Evolutionary conservation across 805 yeast species (phyloP).

Genomic region (Saccharomycopsis javanensis): DNA sequence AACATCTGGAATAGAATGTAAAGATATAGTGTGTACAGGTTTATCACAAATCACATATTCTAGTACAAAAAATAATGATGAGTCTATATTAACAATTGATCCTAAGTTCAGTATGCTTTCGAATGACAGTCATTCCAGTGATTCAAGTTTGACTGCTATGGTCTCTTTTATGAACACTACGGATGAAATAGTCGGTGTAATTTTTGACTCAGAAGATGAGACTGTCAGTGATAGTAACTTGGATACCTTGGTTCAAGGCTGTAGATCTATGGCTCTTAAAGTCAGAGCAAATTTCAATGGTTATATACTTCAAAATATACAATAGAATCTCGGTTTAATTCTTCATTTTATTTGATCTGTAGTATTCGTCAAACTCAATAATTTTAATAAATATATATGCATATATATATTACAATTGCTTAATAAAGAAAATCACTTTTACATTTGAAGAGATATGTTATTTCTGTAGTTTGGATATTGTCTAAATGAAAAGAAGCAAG

Average conservation of each 20-base stretch:
- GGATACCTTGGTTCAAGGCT: constrained; percentile 9
- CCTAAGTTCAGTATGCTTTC: constrained; percentile 1
- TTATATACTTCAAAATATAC: constrained; percentile 3
- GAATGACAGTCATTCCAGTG: background rate
- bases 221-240: constrained; percentile 22
- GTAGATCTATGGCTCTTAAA: constrained; percentile 14
- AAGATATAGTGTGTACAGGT: constrained; percentile 68
- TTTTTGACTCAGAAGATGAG: constrained; percentile 35
- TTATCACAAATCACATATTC: constrained; percentile 24
- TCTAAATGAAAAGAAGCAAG: too few relatives aligned
- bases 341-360: background rate
- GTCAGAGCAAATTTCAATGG: constrained; percentile 11
- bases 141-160: constrained; percentile 20
- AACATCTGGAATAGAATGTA: constrained; percentile 75
- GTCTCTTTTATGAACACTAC: constrained; percentile 46
- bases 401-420: too few relatives aligned
- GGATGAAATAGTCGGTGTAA: constrained; percentile 50
- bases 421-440: too few relatives aligned
- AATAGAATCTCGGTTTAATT: background rate
- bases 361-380: too few relatives aligned
- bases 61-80: background rate
- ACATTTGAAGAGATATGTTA: too few relatives aligned
- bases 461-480: too few relatives aligned
- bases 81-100: background rate
- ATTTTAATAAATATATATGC: too few relatives aligned